phyloP scores from a whole-genome alignment of 352 stramenopile genomes.

The Saprolegnia diclina region DNA sequence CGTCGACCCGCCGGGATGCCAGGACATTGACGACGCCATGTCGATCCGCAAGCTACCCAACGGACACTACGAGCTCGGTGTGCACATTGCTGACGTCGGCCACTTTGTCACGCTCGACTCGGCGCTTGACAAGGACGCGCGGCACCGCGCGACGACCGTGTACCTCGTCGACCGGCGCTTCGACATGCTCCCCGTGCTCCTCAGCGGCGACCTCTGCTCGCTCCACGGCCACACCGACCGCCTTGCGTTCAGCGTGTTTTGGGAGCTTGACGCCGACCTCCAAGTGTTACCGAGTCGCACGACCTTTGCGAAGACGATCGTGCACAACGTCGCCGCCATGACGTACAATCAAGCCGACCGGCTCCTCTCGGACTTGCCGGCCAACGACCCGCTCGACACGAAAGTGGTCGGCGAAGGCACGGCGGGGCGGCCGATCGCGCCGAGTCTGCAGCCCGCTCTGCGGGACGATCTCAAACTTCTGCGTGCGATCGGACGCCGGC shows the following conservation, averaged over 20 bases:
- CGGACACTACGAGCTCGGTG: slow-evolving; percentile 89
- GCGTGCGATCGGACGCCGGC: slow-evolving; percentile 55
- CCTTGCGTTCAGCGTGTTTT: slow-evolving; percentile 88
- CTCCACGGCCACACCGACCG: slow-evolving; percentile 86
- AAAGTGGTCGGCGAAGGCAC: slow-evolving; percentile 36
- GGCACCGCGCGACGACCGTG: slow-evolving; percentile 89
- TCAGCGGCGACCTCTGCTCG: slow-evolving; percentile 87
- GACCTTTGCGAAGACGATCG: slow-evolving; percentile 92
- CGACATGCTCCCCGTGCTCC: slow-evolving; percentile 90
- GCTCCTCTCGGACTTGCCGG: slow-evolving; percentile 56
- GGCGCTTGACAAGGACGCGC: slow-evolving; percentile 93
- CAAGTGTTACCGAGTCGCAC: slow-evolving; percentile 50
- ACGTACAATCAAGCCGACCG: slow-evolving; percentile 81
- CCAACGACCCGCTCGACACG: slow-evolving; percentile 34
- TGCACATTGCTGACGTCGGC: slow-evolving; percentile 99
- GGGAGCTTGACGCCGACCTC: slow-evolving; percentile 77
- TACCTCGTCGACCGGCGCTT: slow-evolving; percentile 97
- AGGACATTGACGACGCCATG: slow-evolving; percentile 94
- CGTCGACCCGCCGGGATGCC: slow-evolving; percentile 81
- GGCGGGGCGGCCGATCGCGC: slow-evolving; percentile 56
- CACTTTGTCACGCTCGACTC: slow-evolving; percentile 95
- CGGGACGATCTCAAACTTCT: slow-evolving; percentile 52
- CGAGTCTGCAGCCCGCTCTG: slow-evolving; percentile 46
- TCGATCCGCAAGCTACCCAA: slow-evolving; percentile 91
- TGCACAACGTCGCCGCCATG: slow-evolving; percentile 91